Evolutionary conservation across 768 basidiomycete genomes (phyloP), one percentile per base, ranked within the genome.

Genomic region (Trametes cinnabarina): DNA sequence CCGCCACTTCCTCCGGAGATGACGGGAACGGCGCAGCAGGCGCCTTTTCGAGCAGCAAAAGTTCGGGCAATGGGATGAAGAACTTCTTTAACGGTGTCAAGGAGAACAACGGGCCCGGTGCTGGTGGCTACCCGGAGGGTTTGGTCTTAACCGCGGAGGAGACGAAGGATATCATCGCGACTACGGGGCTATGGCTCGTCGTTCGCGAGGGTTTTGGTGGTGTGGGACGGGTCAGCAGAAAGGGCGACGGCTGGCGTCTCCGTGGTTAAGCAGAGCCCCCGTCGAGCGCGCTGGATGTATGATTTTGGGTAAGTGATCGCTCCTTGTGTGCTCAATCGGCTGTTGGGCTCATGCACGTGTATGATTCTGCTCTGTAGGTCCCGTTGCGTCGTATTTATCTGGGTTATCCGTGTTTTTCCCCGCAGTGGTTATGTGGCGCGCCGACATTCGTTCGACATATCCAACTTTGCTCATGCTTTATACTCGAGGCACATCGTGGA

Each of bases 151-250:
- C 85, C 1, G 92, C 92, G 44, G 94, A 96, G 74, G 92, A 95
- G 72, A 87, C 97, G 73, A 95, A 97, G 74, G 95, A 98, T 73
- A 79, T 92, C 17, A 85, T 96, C 55, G 91, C 88, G 64, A 87
- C 85, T 39, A 96, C 92, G 0, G 90, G 85, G 4, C 75, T 97
- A 71, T 98, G 94, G 94, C 73, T 98, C 50, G 87, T 94, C 19
- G 93, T 95, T 2, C 78, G 95, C 47, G 94, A 98, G 71, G 86
- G 86, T n/a, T 92, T 96, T 70, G 92, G 92, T 1, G 94, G 94
- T 2, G 81, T 95, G 39, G 93, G 91, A 7, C 86, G 82, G 72
- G 86, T 88, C 37, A 82, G 76, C 60, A 75, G 90, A 72, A 90
- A 89, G 69, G 88, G 88, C 19, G 86, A 89, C 63, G 88, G 88